Conservation (phyloP, 2,329 filamentous ascomycete species). For the Fusarium sp. region DNA sequence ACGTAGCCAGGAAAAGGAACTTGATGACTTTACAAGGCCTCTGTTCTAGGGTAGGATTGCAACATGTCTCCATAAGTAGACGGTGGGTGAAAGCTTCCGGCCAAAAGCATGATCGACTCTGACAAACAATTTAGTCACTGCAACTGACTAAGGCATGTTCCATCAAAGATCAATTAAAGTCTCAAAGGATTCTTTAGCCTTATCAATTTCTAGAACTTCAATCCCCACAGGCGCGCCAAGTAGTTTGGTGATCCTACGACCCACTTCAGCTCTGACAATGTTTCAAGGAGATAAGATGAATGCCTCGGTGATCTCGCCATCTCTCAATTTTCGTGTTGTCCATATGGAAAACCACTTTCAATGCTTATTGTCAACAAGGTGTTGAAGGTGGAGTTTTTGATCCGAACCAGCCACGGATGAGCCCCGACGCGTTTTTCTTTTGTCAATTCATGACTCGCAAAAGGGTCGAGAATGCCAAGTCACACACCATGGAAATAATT, state of each 20-base stretch:
- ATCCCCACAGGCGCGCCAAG: neutral
- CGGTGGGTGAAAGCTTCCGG: no score
- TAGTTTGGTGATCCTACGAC: neutral
- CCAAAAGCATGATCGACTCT: no score
- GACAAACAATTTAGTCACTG: no score
- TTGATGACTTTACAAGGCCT: neutral
- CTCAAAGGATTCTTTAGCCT: neutral
- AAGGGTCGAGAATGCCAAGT: neutral
- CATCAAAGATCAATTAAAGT: neutral
- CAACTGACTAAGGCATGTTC: no score
- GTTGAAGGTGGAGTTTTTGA: neutral
- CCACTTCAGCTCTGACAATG: neutral
- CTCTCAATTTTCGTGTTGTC: neutral
- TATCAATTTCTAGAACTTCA: neutral
- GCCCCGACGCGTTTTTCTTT: neutral
- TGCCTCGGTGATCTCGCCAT: neutral
- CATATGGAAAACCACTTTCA: neutral
- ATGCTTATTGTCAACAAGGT: no score
- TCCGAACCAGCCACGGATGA: neutral
- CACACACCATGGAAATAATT: neutral
- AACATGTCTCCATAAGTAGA: neutral
- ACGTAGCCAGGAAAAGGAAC: no score
- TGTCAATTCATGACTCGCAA: neutral
- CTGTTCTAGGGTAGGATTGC: neutral
- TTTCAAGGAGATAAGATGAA: neutral